Evolutionary conservation across 192 early-diverging fungal genomes (phyloP), one percentile per base, ranked within the genome.

Genomic region (Lunasporangiospora selenospora): DNA sequence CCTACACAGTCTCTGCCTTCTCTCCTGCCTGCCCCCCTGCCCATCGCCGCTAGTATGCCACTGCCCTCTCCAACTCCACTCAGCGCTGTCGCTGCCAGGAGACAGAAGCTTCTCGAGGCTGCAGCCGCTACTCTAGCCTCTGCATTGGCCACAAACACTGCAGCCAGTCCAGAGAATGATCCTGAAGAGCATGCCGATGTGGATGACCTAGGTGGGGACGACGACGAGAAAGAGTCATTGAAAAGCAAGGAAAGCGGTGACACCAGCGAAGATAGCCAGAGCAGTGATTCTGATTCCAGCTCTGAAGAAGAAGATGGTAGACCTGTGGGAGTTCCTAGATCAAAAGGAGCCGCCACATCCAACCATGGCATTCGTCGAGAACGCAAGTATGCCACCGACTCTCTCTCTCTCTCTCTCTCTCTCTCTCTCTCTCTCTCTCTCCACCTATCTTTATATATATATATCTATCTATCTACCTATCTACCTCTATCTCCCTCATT

Each of bases 61-160:
- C 40, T 41, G 3, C 30, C 57, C 5, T 24, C 44, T 19, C 15
- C 57, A 18, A 46, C 58, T 10, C 67, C 67, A 16, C 53, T 71
- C 23, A 71, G 67, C n/a, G 67, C 67, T 0, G 38, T 71, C 1
- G 67, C 67, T 3, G 67, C 59, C 10, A 27, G 67, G 21, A 62
- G 67, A 52, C 53, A 51, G 19, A 18, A 62, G 31, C 29, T 66
- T 9, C 15, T 53, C 8, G 44, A 33, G 27, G 38, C 40, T 10
- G n/a, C n/a, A n/a, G n/a, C n/a, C n/a, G n/a, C n/a, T n/a, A n/a
- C n/a, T n/a, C n/a, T n/a, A n/a, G n/a, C n/a, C n/a, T n/a, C n/a
- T n/a, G n/a, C n/a, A n/a, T n/a, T n/a, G n/a, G n/a, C n/a, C n/a
- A n/a, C n/a, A 4, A 13, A 23, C 9, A 38, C 4, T n/a, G 6